Base-by-base conservation (phyloP, 2,329 filamentous ascomycete genomes). In the Mariannaea sp. region DNA sequence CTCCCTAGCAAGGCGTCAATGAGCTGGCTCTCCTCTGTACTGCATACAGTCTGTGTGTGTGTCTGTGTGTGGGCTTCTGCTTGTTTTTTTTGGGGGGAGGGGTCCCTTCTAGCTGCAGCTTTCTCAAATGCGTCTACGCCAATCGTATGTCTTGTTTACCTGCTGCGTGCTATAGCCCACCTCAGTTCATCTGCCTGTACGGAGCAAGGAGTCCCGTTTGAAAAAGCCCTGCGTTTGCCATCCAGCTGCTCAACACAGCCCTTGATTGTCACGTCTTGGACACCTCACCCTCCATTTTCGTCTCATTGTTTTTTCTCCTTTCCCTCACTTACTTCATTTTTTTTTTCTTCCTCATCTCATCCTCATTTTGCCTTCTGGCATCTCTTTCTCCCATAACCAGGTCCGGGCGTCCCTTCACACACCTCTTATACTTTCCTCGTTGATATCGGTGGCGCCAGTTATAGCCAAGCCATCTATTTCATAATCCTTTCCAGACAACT, bases 61-160 rank as follows among this genome's bases (percentile, higher is more conserved):
- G n/a, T n/a, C n/a, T n/a, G n/a, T n/a, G n/a, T n/a, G n/a, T n/a
- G n/a, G n/a, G n/a, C n/a, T n/a, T n/a, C n/a, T n/a, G n/a, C n/a
- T n/a, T 41, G 26, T 42, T 41, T 49, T 29, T 30, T 36, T 44
- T 19, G 33, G n/a, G n/a, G n/a, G n/a, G n/a, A n/a, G n/a, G n/a
- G n/a, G n/a, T n/a, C n/a, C 32, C 17, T 32, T 38, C 33, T 44
- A 48, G 50, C 51, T 53, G 51, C 51, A 40, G 35, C 19, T 40
- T 14, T 44, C 27, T 40, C 44, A 14, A 33, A 36, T 49, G 44
- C 44, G 27, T n/a, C 45, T 48, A 32, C 26, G 44, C 39, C 43
- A 42, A 48, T 49, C 29, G 39, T 42, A 30, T 41, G 20, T 27
- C 36, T 41, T 47, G 26, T 36, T 39, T 30, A 29, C 14, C 35